phyloP scores from a whole-genome alignment of 1,139 yeast genomes.

The Kodamaea suecica region DNA sequence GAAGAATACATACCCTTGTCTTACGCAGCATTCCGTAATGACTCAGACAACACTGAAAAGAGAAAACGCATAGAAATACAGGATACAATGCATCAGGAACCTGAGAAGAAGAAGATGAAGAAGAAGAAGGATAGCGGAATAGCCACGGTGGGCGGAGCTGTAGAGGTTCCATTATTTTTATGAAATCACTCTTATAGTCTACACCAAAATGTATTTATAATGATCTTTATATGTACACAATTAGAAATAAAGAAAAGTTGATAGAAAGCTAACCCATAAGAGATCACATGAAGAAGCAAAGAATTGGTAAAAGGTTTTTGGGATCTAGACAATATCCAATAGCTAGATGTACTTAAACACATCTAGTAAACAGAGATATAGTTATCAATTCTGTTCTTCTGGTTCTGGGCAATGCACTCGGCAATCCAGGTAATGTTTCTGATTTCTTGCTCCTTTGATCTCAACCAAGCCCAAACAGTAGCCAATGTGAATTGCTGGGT shows the following conservation, averaged over 20 bases:
- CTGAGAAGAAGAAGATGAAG: slow-evolving; percentile 9
- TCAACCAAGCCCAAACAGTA: slow-evolving; percentile 95
- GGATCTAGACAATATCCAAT: too few relatives aligned
- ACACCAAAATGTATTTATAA: too few relatives aligned
- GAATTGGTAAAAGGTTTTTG: neutral
- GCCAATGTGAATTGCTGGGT: slow-evolving; percentile 94
- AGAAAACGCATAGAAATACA: slow-evolving; percentile 9
- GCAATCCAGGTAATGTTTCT: slow-evolving; percentile 98
- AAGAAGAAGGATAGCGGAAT: slow-evolving; percentile 14
- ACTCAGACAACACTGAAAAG: neutral
- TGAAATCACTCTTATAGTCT: too few relatives aligned
- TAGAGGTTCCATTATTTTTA: slow-evolving; percentile 41
- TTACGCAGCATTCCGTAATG: slow-evolving; percentile 18
- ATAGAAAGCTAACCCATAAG: neutral
- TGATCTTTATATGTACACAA: neutral
- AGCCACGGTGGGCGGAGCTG: slow-evolving; percentile 37
- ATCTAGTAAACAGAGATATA: slow-evolving; percentile 66
- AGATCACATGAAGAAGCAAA: neutral
- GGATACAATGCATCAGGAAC: slow-evolving; percentile 12
- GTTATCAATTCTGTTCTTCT: slow-evolving; percentile 75
- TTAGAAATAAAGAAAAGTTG: neutral
- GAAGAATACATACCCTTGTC: slow-evolving; percentile 14
- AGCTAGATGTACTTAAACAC: too few relatives aligned
- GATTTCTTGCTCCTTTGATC: slow-evolving; percentile 93
- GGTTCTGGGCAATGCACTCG: slow-evolving; percentile 91